Base-by-base conservation (phyloP, 495 filamentous ascomycete species). In the Lasiosphaeriaceae sp. region DNA sequence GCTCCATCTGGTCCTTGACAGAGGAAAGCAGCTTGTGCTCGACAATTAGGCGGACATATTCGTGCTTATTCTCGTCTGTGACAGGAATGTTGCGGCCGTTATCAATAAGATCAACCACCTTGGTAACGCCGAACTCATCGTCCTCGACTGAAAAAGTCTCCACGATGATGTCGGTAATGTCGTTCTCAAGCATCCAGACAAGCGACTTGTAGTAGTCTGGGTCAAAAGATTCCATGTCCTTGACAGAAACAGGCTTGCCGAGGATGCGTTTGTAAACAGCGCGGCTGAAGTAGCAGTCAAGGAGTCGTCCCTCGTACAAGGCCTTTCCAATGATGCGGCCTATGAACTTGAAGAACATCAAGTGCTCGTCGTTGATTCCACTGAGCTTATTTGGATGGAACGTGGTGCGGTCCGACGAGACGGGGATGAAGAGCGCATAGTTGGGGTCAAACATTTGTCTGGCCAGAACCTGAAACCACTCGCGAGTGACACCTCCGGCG, bases 331-430 rank as follows among this genome's bases (percentile, higher is more conserved):
- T 97, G 66, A 99, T 92, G 29, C 94, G 89, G 22, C 94, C 94
- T 63, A 97, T 97, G 77, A 99, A 99, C 67, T 96, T 96, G 86
- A 99, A 99, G 84, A 96, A 99, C 80, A 88, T 85, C 56, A 97
- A 73, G 79, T 99, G 94, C 73, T 99, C 92, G 11, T 87, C 84
- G 67, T 99, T 99, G 82, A 99, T 83, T 41, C 83, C 85, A 74
- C 92, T 97, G 57, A 93, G 77, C 63, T 86, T 89, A 71, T 96
- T 97, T 19, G 94, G 94, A 74, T 99, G 94, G 86, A 99, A 99
- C 0, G 94, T 99, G 3, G 94, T 99, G 34, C 93, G 86, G 66
- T 99, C 94, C n/a, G 94, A 92, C 21, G 95, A 94, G 31, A 99
- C 94, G 2, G 94, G 95, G 52, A 89, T 89, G 74, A 96, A 99